Evolutionary conservation across 345 rosid genomes (phyloP).

Genomic region (Nasturtium officinale): DNA sequence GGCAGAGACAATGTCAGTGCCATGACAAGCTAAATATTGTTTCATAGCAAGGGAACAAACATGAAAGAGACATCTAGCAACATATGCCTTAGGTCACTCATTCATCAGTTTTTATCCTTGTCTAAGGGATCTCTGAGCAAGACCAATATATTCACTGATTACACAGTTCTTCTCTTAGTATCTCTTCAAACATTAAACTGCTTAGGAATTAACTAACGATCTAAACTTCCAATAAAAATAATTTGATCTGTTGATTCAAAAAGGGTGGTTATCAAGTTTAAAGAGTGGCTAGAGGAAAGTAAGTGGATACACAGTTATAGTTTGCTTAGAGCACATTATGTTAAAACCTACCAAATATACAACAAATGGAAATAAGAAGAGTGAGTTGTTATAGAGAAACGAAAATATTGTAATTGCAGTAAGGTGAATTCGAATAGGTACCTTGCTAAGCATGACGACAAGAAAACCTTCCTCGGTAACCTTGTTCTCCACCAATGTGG

Average conservation of each 20-base stretch:
- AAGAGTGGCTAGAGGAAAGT: background rate
- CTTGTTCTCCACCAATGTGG: constrained; percentile 75
- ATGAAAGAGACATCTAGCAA: constrained; percentile 6
- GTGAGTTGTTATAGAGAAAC: background rate
- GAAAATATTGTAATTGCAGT: background rate
- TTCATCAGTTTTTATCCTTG: constrained; percentile 10
- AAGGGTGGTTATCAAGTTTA: background rate
- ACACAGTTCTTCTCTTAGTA: background rate
- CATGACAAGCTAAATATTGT: constrained; percentile 1
- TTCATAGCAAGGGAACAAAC: background rate
- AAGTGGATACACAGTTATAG: background rate
- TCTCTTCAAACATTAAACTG: background rate
- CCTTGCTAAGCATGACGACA: constrained; percentile 99
- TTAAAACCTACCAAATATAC: background rate
- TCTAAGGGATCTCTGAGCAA: background rate
- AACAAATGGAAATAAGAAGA: background rate
- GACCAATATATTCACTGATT: background rate
- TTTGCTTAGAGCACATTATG: background rate
- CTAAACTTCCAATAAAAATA: background rate
- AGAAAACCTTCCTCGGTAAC: constrained; percentile 95
- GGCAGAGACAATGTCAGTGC: constrained; percentile 24
- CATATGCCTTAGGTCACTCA: background rate
- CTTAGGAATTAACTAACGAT: background rate
- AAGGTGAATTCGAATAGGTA: constrained; percentile 12
- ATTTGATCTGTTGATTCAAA: background rate